Base-by-base conservation (phyloP, 2,329 filamentous ascomycete species). In the Ceratocystis alfenasii region DNA sequence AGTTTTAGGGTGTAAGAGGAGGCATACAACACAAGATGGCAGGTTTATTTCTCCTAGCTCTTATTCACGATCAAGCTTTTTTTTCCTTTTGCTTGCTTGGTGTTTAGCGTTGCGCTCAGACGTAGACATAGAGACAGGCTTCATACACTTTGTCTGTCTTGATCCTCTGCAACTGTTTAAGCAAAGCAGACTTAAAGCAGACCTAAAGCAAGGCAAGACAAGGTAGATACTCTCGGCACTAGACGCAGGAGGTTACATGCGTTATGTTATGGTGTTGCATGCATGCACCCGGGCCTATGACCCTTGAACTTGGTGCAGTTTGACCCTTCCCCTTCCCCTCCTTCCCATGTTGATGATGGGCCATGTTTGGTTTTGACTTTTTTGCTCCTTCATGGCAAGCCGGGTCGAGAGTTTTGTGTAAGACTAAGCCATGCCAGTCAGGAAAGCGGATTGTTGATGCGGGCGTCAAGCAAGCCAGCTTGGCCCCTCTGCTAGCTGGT, bases 221-320 rank as follows among this genome's bases (percentile, higher is more conserved):
- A 41, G 36, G 36, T 41, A 41, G 10, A 41, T 41, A 15, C 36
- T 41, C 10, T 59, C 55, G 55, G 55, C n/a, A 59, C 55, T 59
- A 59, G 55, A 8, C 55, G n/a, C 55, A 59, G 30, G 55, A 59
- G 55, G 55, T 59, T 59, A 33, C 55, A 59, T 59, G 55, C 33
- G 20, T 28, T 53, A 53, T 53, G 30, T 33, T 59, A 53, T 53
- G 30, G 17, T 59, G 30, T 33, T 59, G 55, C 55, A 59, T 36
- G 55, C 55, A 59, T 59, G 55, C 30, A 25, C n/a, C 55, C 55
- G 55, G 36, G 55, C 55, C 28, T 59, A 28, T 17, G 33, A 59
- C 55, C 55, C 28, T 59, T 36, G 55, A 15, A 36, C 55, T 33
- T 59, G 55, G 55, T 28, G 55, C 28, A 10, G 55, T 59, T 59